Base-by-base conservation (phyloP, 306 rosid species). In the Ochetophila trinervis region DNA sequence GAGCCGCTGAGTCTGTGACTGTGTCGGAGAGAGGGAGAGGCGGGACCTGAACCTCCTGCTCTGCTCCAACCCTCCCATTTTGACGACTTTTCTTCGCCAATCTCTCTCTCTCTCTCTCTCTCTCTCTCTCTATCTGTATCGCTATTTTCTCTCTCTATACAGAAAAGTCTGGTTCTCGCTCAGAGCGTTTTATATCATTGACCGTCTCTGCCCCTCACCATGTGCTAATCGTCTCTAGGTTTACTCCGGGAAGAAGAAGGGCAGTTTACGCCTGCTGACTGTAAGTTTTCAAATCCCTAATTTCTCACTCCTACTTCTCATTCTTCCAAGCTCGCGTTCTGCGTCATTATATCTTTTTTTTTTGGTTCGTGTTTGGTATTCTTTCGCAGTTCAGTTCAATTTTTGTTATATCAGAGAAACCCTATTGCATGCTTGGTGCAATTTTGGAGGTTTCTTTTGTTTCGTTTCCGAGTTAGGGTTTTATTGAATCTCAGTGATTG, bases 251-350 rank as follows among this genome's bases (percentile, higher is more conserved):
- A 76, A 58, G 37, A 75, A 16, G 35, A 24, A 0, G 20, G 20
- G 40, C 40, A 32, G 32, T 74, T 74, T 42, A 23, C 24, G 42
- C 54, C 44, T 65, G 20, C 76, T 36, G 44, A 57, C 17, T 24
- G 83, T 80, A 55, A 73, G 77, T 57, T 64, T 23, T 68, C 59
- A 19, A 55, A 68, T 64, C 82, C 83, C 80, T 80, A 75, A 68
- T 74, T 54, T 65, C 15, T 11, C 20, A 21, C 5, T 2, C 19
- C 20, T 36, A 58, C 60, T 34, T 70, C 27, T 27, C 35, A 32
- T 18, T 34, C 44, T 63, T 50, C 17, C 54, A 2, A 7, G 10
- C 11, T 5, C 22, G 45, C 45, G 14, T 12, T 0, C 45, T 40
- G 12, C 45, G 2, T 12, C 45, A 40, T 40, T 40, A 40, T 12